A percentile compares a stretch with the other conserved stretches of the same genome.
Conservation (phyloP, 2,329 filamentous ascomycete genomes). For the Colletotrichum acutatum region DNA sequence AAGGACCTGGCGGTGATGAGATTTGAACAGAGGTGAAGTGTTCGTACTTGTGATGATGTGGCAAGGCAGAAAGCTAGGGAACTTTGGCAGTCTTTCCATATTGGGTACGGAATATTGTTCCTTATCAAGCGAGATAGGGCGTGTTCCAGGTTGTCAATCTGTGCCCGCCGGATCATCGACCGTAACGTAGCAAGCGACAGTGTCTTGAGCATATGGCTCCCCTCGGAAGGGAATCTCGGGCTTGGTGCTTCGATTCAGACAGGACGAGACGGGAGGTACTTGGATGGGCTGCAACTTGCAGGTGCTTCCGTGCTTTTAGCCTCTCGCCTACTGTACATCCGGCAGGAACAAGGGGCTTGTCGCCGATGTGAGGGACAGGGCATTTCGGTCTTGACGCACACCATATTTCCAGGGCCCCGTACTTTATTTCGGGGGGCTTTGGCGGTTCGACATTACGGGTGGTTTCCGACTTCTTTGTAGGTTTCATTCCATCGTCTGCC, state of each 20-base stretch:
- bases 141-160: background rate
- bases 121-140: background rate
- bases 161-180: background rate
- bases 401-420: conserved; percentile 1
- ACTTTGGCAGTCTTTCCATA: background rate
- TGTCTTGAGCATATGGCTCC: background rate
- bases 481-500: background rate
- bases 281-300: background rate
- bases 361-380: background rate
- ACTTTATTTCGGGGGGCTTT: background rate
- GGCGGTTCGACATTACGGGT: background rate
- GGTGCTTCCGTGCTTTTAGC: conserved; percentile 28
- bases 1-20: background rate
- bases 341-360: conserved; percentile 16
- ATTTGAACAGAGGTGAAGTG: background rate
- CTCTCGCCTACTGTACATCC: conserved; percentile 27
- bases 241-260: background rate
- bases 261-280: background rate
- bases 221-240: background rate
- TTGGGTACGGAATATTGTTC: background rate
- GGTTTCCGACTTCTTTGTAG: background rate
- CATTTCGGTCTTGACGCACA: conserved; percentile 4
- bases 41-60: background rate
- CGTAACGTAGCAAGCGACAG: background rate
- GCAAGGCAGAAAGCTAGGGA: background rate